These are phyloP conservation scores for Annona squamosa DNA, from an alignment of 164 flowering plant species.

Conservation along the genomic window DNA sequence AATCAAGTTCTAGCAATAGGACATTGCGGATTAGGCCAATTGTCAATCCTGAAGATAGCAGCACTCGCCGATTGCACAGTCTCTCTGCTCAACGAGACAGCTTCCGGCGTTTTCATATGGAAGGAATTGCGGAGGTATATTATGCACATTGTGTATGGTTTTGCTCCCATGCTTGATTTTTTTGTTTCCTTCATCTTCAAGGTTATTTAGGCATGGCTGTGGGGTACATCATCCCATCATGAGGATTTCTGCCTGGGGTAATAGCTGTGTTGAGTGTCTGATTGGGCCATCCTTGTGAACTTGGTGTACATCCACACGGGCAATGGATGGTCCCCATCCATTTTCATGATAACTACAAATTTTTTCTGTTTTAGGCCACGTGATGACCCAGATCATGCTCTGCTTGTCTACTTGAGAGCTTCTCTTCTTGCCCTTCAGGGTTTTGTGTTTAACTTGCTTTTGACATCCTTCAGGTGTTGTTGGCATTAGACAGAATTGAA, in stretches of 20 bases:
- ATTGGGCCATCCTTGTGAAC: neutral
- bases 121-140: conserved; percentile 78
- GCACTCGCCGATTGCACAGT: conserved; percentile 23
- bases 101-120: conserved; percentile 42
- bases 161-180: neutral
- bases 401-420: neutral
- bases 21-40: conserved; percentile 22
- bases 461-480: conserved; percentile 45
- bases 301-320: neutral
- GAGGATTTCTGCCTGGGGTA: neutral
- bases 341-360: neutral
- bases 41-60: conserved; percentile 34
- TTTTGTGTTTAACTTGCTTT: conserved; percentile 5
- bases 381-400: neutral
- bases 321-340: neutral
- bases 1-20: conserved; percentile 32
- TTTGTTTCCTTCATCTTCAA: no score
- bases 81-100: conserved; percentile 35
- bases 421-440: neutral
- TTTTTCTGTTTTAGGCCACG: neutral
- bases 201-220: neutral
- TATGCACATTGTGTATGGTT: neutral
- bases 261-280: neutral
- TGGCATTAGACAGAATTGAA: conserved; percentile 85
- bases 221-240: neutral